A percentile compares a stretch with the other conserved stretches of the same genome.
phyloP scores from a whole-genome alignment of 768 basidiomycete genomes.

The Epithele typhae region DNA sequence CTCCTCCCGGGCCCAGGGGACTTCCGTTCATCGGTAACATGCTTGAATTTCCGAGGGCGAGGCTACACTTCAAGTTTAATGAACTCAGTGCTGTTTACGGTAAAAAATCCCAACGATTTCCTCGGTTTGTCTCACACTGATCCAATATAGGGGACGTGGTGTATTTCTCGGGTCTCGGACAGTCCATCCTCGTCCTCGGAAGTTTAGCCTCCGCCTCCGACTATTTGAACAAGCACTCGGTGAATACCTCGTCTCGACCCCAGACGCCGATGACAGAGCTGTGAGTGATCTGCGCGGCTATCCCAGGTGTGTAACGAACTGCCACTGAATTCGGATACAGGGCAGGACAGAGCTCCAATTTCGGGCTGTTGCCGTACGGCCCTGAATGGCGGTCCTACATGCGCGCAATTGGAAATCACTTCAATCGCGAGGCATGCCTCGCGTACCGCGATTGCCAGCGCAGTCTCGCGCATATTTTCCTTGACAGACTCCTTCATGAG shows the following conservation, averaged over 20 bases:
- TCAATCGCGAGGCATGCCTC: background rate
- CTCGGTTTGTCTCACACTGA: too few relatives aligned
- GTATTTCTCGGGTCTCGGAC: background rate
- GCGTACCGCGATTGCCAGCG: background rate
- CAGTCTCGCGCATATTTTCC: background rate
- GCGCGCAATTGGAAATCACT: slow-evolving; percentile 10
- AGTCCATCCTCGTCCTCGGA: background rate
- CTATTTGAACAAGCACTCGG: slow-evolving; percentile 4
- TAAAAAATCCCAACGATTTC: too few relatives aligned
- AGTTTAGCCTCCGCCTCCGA: background rate
- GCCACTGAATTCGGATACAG: background rate
- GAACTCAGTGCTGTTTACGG: too few relatives aligned
- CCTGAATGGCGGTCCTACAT: slow-evolving; percentile 9
- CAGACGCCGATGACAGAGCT: background rate
- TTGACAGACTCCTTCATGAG: background rate
- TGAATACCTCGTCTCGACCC: slow-evolving; percentile 11
- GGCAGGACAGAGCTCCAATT: background rate
- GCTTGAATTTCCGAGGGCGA: too few relatives aligned
- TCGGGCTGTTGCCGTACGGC: slow-evolving; percentile 6
- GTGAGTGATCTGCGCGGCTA: background rate
- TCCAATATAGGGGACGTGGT: background rate
- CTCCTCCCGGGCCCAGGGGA: too few relatives aligned
- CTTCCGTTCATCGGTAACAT: too few relatives aligned
- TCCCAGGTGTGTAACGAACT: background rate
- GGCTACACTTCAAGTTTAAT: too few relatives aligned